Conservation (phyloP, 2,329 filamentous ascomycete genomes). For the Grosmannia serpens region DNA sequence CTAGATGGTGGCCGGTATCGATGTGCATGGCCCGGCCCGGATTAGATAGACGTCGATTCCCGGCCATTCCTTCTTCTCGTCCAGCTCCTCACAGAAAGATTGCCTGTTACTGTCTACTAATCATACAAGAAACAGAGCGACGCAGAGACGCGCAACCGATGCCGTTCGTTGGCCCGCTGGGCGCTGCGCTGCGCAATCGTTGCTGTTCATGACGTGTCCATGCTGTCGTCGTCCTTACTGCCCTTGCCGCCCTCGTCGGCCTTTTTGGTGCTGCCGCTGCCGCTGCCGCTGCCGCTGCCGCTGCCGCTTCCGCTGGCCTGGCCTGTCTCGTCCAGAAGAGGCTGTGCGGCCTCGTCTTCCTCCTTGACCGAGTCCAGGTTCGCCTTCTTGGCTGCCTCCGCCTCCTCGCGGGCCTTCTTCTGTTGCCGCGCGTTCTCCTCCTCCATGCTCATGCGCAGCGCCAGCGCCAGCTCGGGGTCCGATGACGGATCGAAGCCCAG, state of each 20-base stretch:
- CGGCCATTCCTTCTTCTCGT: background rate
- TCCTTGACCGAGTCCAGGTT: conserved; percentile 69
- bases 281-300: conserved; percentile 43
- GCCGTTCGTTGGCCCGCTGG: too few species aligned
- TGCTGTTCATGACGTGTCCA: conserved; percentile 66
- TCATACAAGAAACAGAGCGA: conserved; percentile 4
- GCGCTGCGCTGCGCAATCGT: too few species aligned
- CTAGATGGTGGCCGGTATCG: background rate
- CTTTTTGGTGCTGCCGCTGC: conserved; percentile 31
- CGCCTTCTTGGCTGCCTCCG: conserved; percentile 36
- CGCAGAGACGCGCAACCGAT: background rate
- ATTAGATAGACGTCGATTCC: background rate
- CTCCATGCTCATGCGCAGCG: conserved; percentile 93
- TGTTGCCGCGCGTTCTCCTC: conserved; percentile 93
- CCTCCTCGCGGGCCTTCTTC: conserved; percentile 67
- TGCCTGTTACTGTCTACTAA: conserved; percentile 6
- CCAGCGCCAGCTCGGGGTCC: conserved; percentile 88
- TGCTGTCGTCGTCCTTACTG: conserved; percentile 58
- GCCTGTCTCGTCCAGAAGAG: conserved; percentile 51
- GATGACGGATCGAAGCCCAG: conserved; percentile 85
- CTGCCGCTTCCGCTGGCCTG: conserved; percentile 51
- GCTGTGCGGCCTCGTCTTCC: conserved; percentile 53
- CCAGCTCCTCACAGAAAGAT: background rate
- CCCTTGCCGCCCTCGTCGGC: conserved; percentile 30
- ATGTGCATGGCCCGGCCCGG: background rate